phyloP scores from a whole-genome alignment of 2,329 filamentous ascomycete genomes.

The Talaromyces pinophilus region DNA sequence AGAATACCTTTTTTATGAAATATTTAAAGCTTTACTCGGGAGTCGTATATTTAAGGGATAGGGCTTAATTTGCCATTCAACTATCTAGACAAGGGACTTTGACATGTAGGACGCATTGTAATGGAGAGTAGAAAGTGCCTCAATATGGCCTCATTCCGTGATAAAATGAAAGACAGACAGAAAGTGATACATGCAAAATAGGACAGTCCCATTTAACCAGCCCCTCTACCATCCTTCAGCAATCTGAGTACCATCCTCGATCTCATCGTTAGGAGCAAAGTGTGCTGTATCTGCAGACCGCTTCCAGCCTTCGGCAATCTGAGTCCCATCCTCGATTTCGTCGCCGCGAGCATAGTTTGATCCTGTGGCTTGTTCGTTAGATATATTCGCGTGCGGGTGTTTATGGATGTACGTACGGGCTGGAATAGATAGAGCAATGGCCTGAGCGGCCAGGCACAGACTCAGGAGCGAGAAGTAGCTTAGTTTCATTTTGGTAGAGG shows the following conservation, averaged over 20 bases:
- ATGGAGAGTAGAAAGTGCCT: background rate
- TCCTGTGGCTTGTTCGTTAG: background rate
- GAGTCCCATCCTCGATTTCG: background rate
- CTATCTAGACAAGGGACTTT: background rate
- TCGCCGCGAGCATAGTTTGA: background rate
- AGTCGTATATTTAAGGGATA: background rate
- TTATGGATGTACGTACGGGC: background rate
- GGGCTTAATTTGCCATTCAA: background rate
- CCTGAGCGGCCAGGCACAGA: background rate
- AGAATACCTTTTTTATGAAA: too few relatives aligned
- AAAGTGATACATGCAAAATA: background rate
- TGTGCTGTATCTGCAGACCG: background rate
- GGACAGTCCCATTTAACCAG: background rate
- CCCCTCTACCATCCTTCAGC: background rate
- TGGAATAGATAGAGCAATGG: background rate
- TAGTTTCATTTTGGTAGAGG: background rate
- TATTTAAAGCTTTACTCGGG: too few relatives aligned
- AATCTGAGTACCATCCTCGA: background rate
- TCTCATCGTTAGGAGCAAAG: background rate
- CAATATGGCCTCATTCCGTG: background rate
- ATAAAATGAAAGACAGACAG: background rate
- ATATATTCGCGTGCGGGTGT: background rate
- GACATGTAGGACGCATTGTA: background rate
- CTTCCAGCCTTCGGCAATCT: background rate
- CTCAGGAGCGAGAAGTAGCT: background rate